These are phyloP conservation scores for Chlorencoelia australis DNA, from an alignment of 2,329 filamentous ascomycete genomes.

Conservation along the genomic window DNA sequence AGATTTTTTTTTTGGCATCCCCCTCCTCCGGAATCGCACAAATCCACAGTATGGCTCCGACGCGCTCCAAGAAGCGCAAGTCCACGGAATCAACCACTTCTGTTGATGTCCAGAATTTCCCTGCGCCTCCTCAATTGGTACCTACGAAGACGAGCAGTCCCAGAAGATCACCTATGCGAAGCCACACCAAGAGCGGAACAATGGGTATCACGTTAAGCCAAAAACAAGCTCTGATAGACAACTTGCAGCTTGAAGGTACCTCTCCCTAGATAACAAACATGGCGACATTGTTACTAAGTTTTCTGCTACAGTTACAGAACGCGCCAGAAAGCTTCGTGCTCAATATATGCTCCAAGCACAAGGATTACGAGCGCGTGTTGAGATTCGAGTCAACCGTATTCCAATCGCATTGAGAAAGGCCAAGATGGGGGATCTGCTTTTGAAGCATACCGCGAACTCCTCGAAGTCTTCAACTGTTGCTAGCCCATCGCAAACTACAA, in stretches of 20 bases:
- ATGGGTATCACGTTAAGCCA: constrained; percentile 57
- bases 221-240: constrained; percentile 82
- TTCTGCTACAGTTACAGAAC: constrained; percentile 60
- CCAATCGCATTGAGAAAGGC: constrained; percentile 67
- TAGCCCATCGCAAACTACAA: constrained; percentile 10
- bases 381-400: constrained; percentile 88
- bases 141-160: constrained; percentile 29
- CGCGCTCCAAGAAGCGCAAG: constrained; percentile 37
- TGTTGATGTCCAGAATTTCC: constrained; percentile 21
- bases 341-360: constrained; percentile 85
- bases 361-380: constrained; percentile 73
- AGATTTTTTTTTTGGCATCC: no score
- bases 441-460: constrained; percentile 18
- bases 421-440: constrained; percentile 67
- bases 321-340: constrained; percentile 75
- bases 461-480: constrained; percentile 5
- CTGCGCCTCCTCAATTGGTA: constrained; percentile 19
- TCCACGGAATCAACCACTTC: constrained; percentile 28
- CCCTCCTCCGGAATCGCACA: neutral
- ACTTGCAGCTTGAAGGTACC: constrained; percentile 80
- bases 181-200: constrained; percentile 52
- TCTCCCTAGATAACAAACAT: constrained; percentile 6
- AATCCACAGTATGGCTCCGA: constrained; percentile 35
- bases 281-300: constrained; percentile 10
- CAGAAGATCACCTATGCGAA: constrained; percentile 33